Base-by-base conservation (phyloP, 2,329 filamentous ascomycete genomes). In the Hypoxylon sp. region DNA sequence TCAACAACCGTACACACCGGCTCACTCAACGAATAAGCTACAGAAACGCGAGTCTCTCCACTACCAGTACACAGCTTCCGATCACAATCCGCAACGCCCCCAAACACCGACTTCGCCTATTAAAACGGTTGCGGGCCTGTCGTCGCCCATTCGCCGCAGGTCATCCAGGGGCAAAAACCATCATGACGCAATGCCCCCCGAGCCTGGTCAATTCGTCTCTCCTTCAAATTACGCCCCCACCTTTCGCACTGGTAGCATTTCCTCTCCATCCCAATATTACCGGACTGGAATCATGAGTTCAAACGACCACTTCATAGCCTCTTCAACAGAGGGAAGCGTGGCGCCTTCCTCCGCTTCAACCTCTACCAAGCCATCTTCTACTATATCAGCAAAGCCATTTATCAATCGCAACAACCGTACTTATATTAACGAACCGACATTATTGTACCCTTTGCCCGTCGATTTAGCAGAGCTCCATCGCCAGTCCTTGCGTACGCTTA, bases 391-490 rank as follows among this genome's bases (percentile, higher is more conserved):
- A 19, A 84, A 83, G 73, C 89, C 90, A 6, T 92, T 94, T 75
- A 82, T 92, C 72, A 82, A 90, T 71, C 90, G 91, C 75, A 91
- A 96, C 82, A 93, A 93, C 58, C 91, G 94, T 64, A 91, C 91
- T 51, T 98, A 95, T 80, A 87, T 97, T 71, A 89, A 92, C 77
- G 93, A 97, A 76, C 83, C 86, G 8, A 85, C 87, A 1, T 82
- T 92, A 31, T 82, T 88, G 6, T 98, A 98, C 75, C 94, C 94
- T n/a, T 84, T 98, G 1, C 95, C 95, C 42, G 91, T 92, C 81
- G 95, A 98, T 81, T 87, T 97, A 44, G 84, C 91, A 44, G 94
- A 98, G 81, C 87, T 97, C 53, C 94, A 97, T 80, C 89, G 94
- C 63, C 94, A 98, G 80, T 94, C 90, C 52, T 84, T 98, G 62